These are phyloP conservation scores for Escallonia rubra DNA, from an alignment of 129 eudicot species.

Conservation along the genomic window DNA sequence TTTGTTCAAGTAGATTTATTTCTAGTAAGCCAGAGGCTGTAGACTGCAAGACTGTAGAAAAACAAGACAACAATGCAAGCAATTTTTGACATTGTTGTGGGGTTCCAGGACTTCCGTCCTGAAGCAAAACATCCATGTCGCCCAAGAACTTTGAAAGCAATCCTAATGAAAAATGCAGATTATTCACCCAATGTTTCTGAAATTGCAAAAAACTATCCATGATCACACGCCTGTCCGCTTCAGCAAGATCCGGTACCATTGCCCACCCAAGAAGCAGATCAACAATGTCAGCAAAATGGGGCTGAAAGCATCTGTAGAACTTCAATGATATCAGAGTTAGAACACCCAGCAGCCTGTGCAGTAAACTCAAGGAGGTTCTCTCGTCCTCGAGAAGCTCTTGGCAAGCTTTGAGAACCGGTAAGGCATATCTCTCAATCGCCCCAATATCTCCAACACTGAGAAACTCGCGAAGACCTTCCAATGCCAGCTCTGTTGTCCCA, in stretches of 20 bases:
- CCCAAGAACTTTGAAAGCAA: slow-evolving; percentile 89
- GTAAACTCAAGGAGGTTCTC: slow-evolving; percentile 83
- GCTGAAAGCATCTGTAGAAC: slow-evolving; percentile 84
- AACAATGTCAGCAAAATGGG: slow-evolving; percentile 93
- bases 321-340: slow-evolving; percentile 77
- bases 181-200: slow-evolving; percentile 97
- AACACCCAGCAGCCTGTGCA: slow-evolving; percentile 68
- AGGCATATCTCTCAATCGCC: slow-evolving; percentile 82
- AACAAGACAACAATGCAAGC: slow-evolving; percentile 82
- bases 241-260: slow-evolving; percentile 87
- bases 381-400: slow-evolving; percentile 99
- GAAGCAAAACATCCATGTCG: slow-evolving; percentile 92
- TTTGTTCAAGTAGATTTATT: slow-evolving; percentile 77
- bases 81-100: slow-evolving; percentile 84
- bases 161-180: slow-evolving; percentile 89
- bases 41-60: slow-evolving; percentile 85
- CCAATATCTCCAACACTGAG: slow-evolving; percentile 81
- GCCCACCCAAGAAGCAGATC: slow-evolving; percentile 99
- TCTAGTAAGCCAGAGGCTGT: slow-evolving; percentile 95
- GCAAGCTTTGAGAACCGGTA: slow-evolving; percentile 90
- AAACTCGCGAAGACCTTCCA: slow-evolving; percentile 83
- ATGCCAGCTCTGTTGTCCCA: slow-evolving; percentile 65
- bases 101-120: slow-evolving; percentile 85
- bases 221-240: slow-evolving; percentile 74
- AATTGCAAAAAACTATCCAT: slow-evolving; percentile 96